phyloP scores from a whole-genome alignment of 208 protist species.

The Acanthamoeba healyi region DNA sequence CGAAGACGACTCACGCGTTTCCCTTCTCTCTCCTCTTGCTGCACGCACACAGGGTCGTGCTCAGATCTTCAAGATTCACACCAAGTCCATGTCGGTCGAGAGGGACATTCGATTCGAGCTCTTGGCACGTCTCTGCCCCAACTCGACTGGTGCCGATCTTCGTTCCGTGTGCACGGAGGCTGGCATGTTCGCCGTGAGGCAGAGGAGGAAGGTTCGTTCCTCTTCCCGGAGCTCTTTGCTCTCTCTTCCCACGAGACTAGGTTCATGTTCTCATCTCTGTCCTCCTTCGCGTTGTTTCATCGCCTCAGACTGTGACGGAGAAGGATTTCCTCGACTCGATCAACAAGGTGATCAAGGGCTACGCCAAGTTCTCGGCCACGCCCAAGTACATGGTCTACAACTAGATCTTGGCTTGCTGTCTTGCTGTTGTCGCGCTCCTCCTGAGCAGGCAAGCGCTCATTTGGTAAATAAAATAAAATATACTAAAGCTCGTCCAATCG shows the following conservation, averaged over 20 bases:
- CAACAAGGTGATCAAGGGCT: conserved; percentile 99
- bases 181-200: conserved; percentile 99
- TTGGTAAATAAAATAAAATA: too few relatives aligned
- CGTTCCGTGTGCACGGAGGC: conserved; percentile 99
- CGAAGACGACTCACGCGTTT: neutral
- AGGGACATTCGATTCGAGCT: conserved; percentile 99
- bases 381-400: conserved; percentile 99
- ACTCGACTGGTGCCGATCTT: conserved; percentile 98
- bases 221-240: neutral
- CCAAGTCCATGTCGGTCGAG: conserved; percentile 97
- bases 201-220: conserved; percentile 15
- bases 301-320: conserved; percentile 96
- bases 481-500: too few relatives aligned
- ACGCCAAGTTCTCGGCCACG: conserved; percentile 99
- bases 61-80: conserved; percentile 99
- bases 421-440: too few relatives aligned
- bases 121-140: conserved; percentile 98
- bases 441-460: too few relatives aligned
- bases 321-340: conserved; percentile 99
- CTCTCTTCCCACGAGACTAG: too few relatives aligned
- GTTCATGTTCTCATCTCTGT: too few relatives aligned
- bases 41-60: conserved; percentile 91
- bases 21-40: neutral
- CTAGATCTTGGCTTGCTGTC: conserved; percentile 83
- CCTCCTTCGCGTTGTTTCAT: neutral